A percentile compares a stretch with the other conserved stretches of the same genome.
Conservation (phyloP, 148 eudicot species). For the Rheum nobile region DNA sequence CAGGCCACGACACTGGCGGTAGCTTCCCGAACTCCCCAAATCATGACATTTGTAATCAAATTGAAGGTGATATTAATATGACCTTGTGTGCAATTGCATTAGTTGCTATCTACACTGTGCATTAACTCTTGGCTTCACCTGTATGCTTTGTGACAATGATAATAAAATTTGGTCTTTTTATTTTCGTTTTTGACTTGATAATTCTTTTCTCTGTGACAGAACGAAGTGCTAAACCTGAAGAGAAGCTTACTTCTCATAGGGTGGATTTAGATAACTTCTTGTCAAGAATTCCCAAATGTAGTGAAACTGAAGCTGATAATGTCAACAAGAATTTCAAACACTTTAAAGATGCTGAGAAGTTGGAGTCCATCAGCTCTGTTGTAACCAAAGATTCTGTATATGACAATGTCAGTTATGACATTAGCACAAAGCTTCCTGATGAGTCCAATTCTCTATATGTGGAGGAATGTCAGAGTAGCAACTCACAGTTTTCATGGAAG, state of each 20-base stretch:
- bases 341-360: conserved; percentile 20
- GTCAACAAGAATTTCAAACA: conserved; percentile 19
- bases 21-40: conserved; percentile 15
- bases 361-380: conserved; percentile 20
- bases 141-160: not conserved
- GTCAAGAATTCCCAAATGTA: conserved; percentile 9
- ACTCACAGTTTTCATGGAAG: conserved; percentile 23
- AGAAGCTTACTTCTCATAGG: conserved; percentile 15
- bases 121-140: not conserved
- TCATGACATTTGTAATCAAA: conserved; percentile 15
- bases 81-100: not conserved
- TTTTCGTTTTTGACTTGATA: conserved; percentile 8
- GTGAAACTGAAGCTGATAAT: conserved; percentile 16
- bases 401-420: conserved; percentile 20
- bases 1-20: conserved; percentile 28
- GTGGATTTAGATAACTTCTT: conserved; percentile 19
- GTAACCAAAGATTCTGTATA: conserved; percentile 19
- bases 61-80: conserved; percentile 21
- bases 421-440: conserved; percentile 32
- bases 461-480: conserved; percentile 32
- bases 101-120: not conserved
- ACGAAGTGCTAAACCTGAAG: conserved; percentile 20
- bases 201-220: conserved; percentile 20
- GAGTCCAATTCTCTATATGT: conserved; percentile 38
- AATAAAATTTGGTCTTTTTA: not conserved